Evolutionary conservation across 306 rosid genomes (phyloP), one percentile per base, ranked within the genome.

Genomic region (Rosa chinensis): DNA sequence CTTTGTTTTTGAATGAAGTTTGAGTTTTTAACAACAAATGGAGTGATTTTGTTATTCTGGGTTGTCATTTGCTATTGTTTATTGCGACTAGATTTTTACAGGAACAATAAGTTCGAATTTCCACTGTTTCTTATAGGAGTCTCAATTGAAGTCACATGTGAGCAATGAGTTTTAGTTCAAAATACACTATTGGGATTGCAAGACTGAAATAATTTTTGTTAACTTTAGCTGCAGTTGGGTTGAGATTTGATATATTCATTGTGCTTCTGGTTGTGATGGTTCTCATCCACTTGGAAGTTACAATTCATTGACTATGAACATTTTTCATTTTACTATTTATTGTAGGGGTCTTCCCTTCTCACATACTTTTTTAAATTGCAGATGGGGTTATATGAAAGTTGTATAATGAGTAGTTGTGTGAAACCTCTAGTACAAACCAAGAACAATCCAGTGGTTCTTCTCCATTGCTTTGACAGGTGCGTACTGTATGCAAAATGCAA

Each of bases 381-480:
- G 94, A 91, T 92, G 52, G 91, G 81, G 71, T 85, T 82, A 68
- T 82, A 84, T 3, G 90, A 86, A 66, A 83, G 82, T 83, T 72
- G 82, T 81, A 90, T 92, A 28, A 89, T 92, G 99, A 95, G 92
- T 83, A 95, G 97, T 73, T 95, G 99, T 69, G 97, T 95, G 83
- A 90, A 82, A 86, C 94, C 99, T 50, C 28, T 82, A 56, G 85
- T 78, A 52, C 85, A 83, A 85, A 89, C 82, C 50, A 81, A 89
- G 88, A 87, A 59, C 84, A 87, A 84, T 80, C 99, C 99, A 3
- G 76, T 95, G 67, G 98, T 92, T 84, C 95, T 95, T 80, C 89
- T 95, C 53, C 97, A 95, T 77, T 90, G 96, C 87, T 95, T 95
- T 74, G 99, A 95, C 87, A 92, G 97, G 98, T 92, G 14, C 74